Evolutionary conservation across 108 stramenopile species (phyloP), one percentile per base, ranked within the genome.

Genomic region (Cyclotella distinguenda): DNA sequence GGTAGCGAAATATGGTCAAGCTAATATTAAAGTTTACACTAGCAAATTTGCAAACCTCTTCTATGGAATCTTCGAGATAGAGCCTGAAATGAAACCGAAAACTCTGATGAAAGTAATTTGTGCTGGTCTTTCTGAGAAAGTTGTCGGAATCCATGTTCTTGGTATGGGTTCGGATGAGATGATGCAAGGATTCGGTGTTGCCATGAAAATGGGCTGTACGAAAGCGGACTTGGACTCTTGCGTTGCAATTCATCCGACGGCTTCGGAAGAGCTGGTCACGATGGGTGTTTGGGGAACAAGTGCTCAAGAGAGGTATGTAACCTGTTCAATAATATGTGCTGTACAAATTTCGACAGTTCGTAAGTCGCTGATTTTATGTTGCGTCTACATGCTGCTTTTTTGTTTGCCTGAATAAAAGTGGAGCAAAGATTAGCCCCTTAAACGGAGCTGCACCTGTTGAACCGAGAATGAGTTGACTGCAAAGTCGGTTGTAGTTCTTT

Each of bases 121-220:
- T 60, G 89, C 80, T 15, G 97, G 95, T 10, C 66, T 75, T 26
- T 79, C 89, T 4, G 95, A 97, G 65, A 75, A 71, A 36, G 95
- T 98, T 26, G 91, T 99, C 32, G 97, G 98, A 44, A 74, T 97
- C 7, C 97, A 99, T 67, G 77, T 89, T 8, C 87, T 96, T 40
- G 96, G 96, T 23, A 91, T 96, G 91, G 96, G 90, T 8, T 81
- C 86, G 0, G 97, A 97, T 70, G 98, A 99, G 79, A 91, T 99
- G 87, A 63, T 99, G 68, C 98, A 99, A 74, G 96, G 94, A 1
- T 85, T 89, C 58, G 88, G 83, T 15, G 82, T 90, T 33, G 89
- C 89, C 26, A 87, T 90, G 84, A 97, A 97, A 45, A 96, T 96
- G 83, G 96, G 91, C 40, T 86, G 85, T 19, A 93, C 97, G 54